A percentile compares a stretch with the other conserved stretches of the same genome.
phyloP scores from a whole-genome alignment of 345 rosid species.

The Hevea brasiliensis region DNA sequence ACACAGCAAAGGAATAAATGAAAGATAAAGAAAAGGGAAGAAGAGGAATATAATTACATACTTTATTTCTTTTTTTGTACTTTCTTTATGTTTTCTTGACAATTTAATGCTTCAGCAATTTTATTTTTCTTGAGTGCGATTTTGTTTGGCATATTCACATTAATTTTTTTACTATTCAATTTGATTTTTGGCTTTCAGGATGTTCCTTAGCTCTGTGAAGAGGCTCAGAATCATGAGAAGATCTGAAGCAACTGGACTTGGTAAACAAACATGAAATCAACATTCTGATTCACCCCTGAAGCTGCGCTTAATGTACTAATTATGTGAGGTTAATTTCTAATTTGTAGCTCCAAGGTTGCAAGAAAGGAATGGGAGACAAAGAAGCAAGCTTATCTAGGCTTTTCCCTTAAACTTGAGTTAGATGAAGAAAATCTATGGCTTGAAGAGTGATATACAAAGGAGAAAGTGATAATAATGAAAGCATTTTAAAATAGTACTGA shows the following conservation, averaged over 20 bases:
- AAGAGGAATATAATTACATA: background rate
- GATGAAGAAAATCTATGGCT: constrained; percentile 16
- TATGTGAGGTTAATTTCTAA: constrained; percentile 14
- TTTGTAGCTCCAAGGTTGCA: constrained; percentile 42
- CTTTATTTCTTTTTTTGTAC: background rate
- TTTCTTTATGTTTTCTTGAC: background rate
- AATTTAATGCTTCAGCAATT: background rate
- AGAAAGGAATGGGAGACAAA: constrained; percentile 27
- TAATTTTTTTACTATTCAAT: background rate
- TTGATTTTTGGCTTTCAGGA: constrained; percentile 45
- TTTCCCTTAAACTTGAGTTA: background rate
- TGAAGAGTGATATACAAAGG: constrained; percentile 27
- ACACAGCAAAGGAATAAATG: background rate
- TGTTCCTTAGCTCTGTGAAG: constrained; percentile 74
- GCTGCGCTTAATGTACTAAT: constrained; percentile 11
- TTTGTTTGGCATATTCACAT: background rate
- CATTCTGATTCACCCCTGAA: constrained; percentile 11
- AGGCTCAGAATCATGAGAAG: constrained; percentile 88
- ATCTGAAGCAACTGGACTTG: constrained; percentile 75
- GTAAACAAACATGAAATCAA: constrained; percentile 34
- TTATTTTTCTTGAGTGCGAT: background rate
- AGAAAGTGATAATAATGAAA: constrained; percentile 15
- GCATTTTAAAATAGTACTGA: constrained; percentile 27
- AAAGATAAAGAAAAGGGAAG: background rate
- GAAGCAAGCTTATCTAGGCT: constrained; percentile 32